Evolutionary conservation across 1,284 basidiomycete species (phyloP).

Genomic region (Lentinus polychrous): DNA sequence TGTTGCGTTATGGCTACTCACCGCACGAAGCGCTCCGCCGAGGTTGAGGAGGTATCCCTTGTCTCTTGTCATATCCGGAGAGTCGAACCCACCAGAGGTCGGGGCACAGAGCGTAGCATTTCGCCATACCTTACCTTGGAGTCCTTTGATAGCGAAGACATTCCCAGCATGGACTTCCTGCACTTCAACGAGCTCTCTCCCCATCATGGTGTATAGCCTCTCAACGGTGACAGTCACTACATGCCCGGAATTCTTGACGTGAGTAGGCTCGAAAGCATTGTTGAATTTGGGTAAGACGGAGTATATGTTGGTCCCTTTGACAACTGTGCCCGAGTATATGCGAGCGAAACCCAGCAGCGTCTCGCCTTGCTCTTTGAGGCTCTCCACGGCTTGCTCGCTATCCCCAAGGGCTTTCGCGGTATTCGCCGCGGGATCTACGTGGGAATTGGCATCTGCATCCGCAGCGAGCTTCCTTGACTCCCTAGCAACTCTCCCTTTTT

Average conservation of each 20-base stretch:
- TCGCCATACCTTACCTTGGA: slow-evolving; percentile 87
- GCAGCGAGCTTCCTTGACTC: slow-evolving; percentile 35
- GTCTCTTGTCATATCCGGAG: slow-evolving; percentile 29
- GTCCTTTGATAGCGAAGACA: slow-evolving; percentile 88
- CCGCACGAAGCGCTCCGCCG: slow-evolving; percentile 68
- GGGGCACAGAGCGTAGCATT: slow-evolving; percentile 87
- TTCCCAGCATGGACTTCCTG: slow-evolving; percentile 89
- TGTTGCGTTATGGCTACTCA: too few species aligned
- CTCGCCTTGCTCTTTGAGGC: slow-evolving; percentile 36
- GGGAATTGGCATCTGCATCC: slow-evolving; percentile 9
- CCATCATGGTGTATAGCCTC: slow-evolving; percentile 97
- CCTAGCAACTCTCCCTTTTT: slow-evolving; percentile 58
- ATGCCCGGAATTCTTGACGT: slow-evolving; percentile 70
- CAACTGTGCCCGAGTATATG: slow-evolving; percentile 85
- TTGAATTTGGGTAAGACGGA: slow-evolving; percentile 91
- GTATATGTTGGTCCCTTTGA: slow-evolving; percentile 57
- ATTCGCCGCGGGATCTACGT: neutral
- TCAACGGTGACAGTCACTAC: slow-evolving; percentile 60
- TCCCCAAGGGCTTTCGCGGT: slow-evolving; percentile 5
- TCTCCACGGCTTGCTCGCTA: slow-evolving; percentile 15
- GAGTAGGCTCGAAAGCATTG: slow-evolving; percentile 52
- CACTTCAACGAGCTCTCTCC: slow-evolving; percentile 84
- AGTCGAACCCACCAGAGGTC: slow-evolving; percentile 34
- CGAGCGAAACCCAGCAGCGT: slow-evolving; percentile 88
- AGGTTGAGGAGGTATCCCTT: slow-evolving; percentile 73